Evolutionary conservation across 129 eudicot species (phyloP).

Genomic region (Oenanthe sinensis): DNA sequence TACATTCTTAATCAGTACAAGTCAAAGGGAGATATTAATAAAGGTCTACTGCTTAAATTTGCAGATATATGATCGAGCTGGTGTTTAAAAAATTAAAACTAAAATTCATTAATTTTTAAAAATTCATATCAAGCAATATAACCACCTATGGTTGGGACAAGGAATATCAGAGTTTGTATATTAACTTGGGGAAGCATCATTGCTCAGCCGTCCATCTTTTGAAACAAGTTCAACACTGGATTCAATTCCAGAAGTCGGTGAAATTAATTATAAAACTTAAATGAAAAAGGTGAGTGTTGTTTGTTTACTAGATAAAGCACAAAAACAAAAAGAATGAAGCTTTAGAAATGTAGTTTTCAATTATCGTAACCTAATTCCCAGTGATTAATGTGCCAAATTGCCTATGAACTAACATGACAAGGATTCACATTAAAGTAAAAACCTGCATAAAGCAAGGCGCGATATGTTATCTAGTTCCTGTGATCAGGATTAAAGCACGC

Average conservation of each 20-base stretch:
- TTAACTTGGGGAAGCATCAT: background rate
- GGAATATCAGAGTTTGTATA: background rate
- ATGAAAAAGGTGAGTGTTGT: background rate
- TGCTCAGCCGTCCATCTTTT: background rate
- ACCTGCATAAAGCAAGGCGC: background rate
- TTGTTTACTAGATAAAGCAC: background rate
- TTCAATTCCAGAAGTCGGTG: background rate
- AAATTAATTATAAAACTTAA: background rate
- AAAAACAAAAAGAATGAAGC: background rate
- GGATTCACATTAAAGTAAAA: background rate
- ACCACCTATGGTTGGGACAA: background rate
- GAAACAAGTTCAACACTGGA: background rate
- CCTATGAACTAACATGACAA: background rate
- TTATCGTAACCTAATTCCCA: background rate
- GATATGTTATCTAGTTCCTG: background rate
- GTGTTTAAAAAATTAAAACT: background rate
- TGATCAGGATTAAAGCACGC: conserved; percentile 10
- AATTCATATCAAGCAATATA: background rate
- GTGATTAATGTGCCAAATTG: background rate
- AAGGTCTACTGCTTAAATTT: background rate
- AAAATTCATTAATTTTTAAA: background rate
- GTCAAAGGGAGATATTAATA: background rate
- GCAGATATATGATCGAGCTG: background rate
- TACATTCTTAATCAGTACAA: background rate
- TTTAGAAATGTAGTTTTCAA: background rate